A percentile compares a stretch with the other conserved stretches of the same genome.
These are phyloP conservation scores for Fusarium denticulatum DNA, from an alignment of 2,329 filamentous ascomycete species.

Conservation along the genomic window DNA sequence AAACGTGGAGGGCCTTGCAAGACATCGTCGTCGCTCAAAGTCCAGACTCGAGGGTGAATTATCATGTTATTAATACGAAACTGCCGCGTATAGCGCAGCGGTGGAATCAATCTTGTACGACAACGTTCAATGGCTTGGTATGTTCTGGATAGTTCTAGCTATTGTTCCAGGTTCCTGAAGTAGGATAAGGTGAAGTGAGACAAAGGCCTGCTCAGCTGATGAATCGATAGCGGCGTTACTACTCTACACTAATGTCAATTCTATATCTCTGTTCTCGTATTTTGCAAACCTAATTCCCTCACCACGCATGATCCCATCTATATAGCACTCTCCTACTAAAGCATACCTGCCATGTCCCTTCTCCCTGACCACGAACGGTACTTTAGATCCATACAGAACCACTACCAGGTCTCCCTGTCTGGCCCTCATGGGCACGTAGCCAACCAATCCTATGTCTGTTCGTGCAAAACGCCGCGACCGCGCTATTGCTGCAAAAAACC, in stretches of 20 bases:
- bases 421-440: neutral
- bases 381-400: neutral
- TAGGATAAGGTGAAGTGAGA: neutral
- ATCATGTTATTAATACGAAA: neutral
- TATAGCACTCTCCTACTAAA: neutral
- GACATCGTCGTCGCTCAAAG: rapidly evolving
- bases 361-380: neutral
- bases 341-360: neutral
- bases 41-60: neutral
- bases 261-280: neutral
- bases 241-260: neutral
- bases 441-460: neutral
- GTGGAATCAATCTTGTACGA: no score
- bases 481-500: neutral
- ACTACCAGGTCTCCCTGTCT: neutral
- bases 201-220: neutral
- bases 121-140: rapidly evolving
- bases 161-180: neutral
- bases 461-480: neutral
- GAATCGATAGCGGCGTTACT: neutral
- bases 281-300: neutral
- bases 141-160: no score
- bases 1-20: neutral
- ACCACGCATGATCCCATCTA: neutral
- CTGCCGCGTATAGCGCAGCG: neutral